A percentile compares a stretch with the other conserved stretches of the same genome.
Evolutionary conservation across 441 rosid species (phyloP).

Genomic region (Aleurites moluccanus): DNA sequence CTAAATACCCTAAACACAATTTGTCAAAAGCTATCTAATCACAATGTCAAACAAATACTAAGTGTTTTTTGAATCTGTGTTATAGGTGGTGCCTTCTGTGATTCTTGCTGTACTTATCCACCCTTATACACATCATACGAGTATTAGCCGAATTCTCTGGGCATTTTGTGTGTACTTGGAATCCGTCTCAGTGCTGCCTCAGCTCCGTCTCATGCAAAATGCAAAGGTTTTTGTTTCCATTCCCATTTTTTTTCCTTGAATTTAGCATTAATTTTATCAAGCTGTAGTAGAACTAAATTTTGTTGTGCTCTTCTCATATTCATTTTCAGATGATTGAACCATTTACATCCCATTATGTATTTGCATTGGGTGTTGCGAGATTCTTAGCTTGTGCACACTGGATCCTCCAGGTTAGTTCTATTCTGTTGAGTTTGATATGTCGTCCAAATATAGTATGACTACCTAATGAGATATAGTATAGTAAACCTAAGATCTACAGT

Average conservation of each 20-base stretch:
- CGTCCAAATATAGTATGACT: not conserved
- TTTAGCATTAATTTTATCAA: not conserved
- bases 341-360: conserved; percentile 78
- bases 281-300: not conserved
- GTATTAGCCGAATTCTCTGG: conserved; percentile 42
- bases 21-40: no score
- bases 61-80: not conserved
- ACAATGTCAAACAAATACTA: no score
- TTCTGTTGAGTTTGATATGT: not conserved
- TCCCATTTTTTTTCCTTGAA: not conserved
- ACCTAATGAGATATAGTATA: no score
- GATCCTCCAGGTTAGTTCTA: conserved; percentile 57
- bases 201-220: conserved; percentile 82
- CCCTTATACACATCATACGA: conserved; percentile 28
- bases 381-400: conserved; percentile 76
- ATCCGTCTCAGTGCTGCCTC: conserved; percentile 80
- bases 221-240: conserved; percentile 51
- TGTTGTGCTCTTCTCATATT: not conserved
- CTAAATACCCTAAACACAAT: no score
- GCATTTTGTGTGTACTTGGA: conserved; percentile 64
- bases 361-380: conserved; percentile 74
- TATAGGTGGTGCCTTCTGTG: conserved; percentile 58
- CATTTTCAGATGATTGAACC: conserved; percentile 74
- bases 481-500: no score
- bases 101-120: conserved; percentile 52